Evolutionary conservation across 768 basidiomycete genomes (phyloP).

Genomic region (Strobilomyces dryophilus): DNA sequence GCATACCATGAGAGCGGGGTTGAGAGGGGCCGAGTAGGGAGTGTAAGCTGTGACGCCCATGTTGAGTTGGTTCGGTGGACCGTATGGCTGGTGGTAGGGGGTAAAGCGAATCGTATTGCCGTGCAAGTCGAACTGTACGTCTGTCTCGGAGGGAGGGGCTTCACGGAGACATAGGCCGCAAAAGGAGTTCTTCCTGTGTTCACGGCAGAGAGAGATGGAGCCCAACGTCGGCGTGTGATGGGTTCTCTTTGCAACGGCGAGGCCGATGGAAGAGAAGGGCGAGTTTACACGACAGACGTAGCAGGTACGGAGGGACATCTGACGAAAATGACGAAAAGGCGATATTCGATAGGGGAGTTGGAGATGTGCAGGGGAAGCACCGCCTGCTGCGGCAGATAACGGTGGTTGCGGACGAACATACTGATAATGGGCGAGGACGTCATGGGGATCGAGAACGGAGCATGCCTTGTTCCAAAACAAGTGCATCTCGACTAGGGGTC

Average conservation of each 20-base stretch:
- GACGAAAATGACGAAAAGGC: constrained; percentile 59
- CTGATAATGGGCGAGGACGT: constrained; percentile 47
- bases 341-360: constrained; percentile 37
- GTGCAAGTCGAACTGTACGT: constrained; percentile 33
- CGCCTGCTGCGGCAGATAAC: constrained; percentile 22
- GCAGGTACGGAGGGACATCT: constrained; percentile 53
- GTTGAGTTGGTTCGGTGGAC: constrained; percentile 15
- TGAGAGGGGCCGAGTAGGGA: constrained; percentile 21
- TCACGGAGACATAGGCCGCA: constrained; percentile 72
- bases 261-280: constrained; percentile 47
- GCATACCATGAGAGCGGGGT: constrained; percentile 36
- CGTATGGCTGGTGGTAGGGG: constrained; percentile 31
- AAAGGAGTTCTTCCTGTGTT: constrained; percentile 59
- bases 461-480: constrained; percentile 68
- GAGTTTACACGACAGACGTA: constrained; percentile 66
- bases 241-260: constrained; percentile 47
- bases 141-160: constrained; percentile 42
- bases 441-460: constrained; percentile 57
- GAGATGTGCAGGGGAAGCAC: constrained; percentile 33
- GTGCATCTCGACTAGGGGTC: constrained; percentile 58
- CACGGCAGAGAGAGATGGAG: constrained; percentile 51
- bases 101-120: constrained; percentile 30
- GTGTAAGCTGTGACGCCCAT: constrained; percentile 23
- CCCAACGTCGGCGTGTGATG: constrained; percentile 41
- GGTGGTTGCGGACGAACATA: constrained; percentile 40